Conservation (phyloP, 495 filamentous ascomycete genomes). For the Penicillium bovifimosum region DNA sequence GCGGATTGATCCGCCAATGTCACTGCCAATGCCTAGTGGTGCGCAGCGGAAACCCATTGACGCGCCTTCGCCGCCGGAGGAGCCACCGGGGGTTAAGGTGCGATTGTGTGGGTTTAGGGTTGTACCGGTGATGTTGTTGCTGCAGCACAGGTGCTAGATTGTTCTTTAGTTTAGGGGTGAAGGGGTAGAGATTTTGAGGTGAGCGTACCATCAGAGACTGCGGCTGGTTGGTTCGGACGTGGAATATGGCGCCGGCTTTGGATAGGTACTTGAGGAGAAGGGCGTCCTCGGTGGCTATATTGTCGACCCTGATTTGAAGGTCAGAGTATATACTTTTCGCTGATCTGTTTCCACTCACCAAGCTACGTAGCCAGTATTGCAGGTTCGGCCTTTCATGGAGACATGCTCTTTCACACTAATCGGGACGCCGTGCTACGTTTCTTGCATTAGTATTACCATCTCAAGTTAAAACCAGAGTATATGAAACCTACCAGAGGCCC, state of each 20-base stretch:
- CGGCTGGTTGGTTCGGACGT: constrained; percentile 61
- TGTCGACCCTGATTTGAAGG: constrained; percentile 23
- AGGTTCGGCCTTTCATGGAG: constrained; percentile 45
- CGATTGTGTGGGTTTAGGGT: constrained; percentile 60
- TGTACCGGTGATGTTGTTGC: constrained; percentile 60
- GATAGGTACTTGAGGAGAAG: constrained; percentile 28
- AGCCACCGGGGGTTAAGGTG: constrained; percentile 53
- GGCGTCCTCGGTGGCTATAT: constrained; percentile 33
- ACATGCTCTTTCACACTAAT: constrained; percentile 64
- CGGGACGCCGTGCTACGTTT: constrained; percentile 58
- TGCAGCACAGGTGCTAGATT: constrained; percentile 37
- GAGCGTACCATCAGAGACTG: constrained; percentile 39
- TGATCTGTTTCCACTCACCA: constrained; percentile 19
- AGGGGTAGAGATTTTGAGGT: neutral
- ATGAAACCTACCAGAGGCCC: constrained; percentile 31
- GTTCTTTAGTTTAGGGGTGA: constrained; percentile 6
- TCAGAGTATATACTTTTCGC: neutral
- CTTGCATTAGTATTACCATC: neutral
- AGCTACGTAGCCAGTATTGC: constrained; percentile 38
- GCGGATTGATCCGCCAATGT: constrained; percentile 59
- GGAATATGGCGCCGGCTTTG: constrained; percentile 51
- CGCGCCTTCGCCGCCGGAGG: constrained; percentile 64
- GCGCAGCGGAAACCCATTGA: constrained; percentile 57
- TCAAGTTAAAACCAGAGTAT: neutral
- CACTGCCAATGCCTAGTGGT: constrained; percentile 61